Evolutionary conservation across 2,329 filamentous ascomycete genomes (phyloP).

Genomic region (Cytospora paraplurivora): DNA sequence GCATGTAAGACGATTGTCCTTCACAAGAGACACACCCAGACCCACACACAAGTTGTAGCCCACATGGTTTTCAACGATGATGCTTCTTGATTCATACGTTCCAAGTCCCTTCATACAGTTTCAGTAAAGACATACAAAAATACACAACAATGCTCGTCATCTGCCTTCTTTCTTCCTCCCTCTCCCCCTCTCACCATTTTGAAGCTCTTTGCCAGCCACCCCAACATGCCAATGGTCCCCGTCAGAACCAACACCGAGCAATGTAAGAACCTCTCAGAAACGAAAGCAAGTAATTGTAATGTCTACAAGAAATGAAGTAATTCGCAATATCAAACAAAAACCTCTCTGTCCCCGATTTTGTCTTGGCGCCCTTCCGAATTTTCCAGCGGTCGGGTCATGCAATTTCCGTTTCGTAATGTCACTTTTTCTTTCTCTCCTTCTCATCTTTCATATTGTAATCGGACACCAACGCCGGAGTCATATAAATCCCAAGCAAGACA

Average conservation of each 20-base stretch:
- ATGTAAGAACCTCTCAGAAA: neutral
- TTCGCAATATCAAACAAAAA: neutral
- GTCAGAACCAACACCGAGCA: neutral
- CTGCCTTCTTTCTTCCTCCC: neutral
- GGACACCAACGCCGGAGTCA: neutral
- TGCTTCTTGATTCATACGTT: neutral
- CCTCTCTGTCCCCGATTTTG: neutral
- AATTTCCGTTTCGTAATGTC: slow-evolving; percentile 10
- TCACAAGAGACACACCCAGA: no score
- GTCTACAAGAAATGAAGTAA: slow-evolving; percentile 21
- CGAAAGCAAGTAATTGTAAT: neutral
- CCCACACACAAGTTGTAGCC: neutral
- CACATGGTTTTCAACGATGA: neutral
- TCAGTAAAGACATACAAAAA: neutral
- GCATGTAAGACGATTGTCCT: no score
- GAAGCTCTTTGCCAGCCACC: no score
- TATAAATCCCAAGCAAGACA: neutral
- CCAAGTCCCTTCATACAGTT: slow-evolving; percentile 1
- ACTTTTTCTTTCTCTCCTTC: slow-evolving; percentile 8
- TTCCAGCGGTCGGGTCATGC: slow-evolving; percentile 23
- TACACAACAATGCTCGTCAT: neutral
- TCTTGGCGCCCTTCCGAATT: slow-evolving; percentile 2
- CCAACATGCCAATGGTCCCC: neutral
- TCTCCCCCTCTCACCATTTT: neutral
- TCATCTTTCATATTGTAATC: slow-evolving; percentile 3